Evolutionary conservation across 345 rosid species (phyloP), one percentile per base, ranked within the genome.

Genomic region (Isatis tinctoria): DNA sequence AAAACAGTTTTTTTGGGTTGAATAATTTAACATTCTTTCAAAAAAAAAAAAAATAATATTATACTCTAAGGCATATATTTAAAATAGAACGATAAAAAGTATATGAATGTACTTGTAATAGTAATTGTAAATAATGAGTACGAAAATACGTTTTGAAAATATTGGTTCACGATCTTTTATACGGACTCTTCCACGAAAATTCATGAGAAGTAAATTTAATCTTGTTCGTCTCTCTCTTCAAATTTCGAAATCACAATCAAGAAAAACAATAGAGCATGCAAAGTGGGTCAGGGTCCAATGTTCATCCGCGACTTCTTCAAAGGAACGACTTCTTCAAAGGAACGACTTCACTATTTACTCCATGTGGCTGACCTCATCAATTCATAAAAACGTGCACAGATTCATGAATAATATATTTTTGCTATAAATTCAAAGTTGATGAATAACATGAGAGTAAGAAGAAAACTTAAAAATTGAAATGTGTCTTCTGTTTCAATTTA

Each of bases 211-310:
- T 20, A 35, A 35, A 33, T 18, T 33, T 48, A 20, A 49, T 69
- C 9, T 37, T 10, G 17, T 58, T 45, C 54, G 37, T 54, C 28
- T 1, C 12, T 9, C 6, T 28, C 10, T 0, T 13, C 10, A 30
- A 41, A 0, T 5, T 13, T 9, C 1, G 26, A 20, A 59, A 45
- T 59, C 14, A 14, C 3, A 20, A 70, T 20, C 20, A 20, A 58
- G 26, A 58, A 39, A 59, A 44, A n/a, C 32, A 20, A 18, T 33
- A 10, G 32, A 59, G 35, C 67, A 70, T 70, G 74, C 66, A 58
- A 58, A 27, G 4, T 11, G 65, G 45, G 22, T 69, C 3, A 68
- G 63, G 72, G 49, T 53, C 62, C 56, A 9, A 30, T 30, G 57
- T 47, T 44, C 20, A 43, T 61, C 66, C 26, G 16, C 22, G 3